Evolutionary conservation across 2,329 filamentous ascomycete species (phyloP).

Genomic region (Phialophora macrospora): DNA sequence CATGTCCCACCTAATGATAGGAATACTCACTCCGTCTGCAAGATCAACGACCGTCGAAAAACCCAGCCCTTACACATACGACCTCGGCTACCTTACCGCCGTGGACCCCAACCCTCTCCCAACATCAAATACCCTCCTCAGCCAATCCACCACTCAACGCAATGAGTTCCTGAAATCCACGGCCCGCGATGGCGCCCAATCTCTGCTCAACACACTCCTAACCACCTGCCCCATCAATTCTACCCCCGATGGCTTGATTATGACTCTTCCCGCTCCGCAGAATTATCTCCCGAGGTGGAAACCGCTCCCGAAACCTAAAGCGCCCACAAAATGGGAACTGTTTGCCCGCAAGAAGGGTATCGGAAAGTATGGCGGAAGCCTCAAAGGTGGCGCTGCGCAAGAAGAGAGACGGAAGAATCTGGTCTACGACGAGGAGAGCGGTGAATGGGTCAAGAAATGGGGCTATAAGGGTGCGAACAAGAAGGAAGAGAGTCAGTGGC

Average conservation of each 20-base stretch:
- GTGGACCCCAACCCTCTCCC: conserved; percentile 84
- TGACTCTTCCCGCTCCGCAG: conserved; percentile 69
- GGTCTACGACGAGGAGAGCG: conserved; percentile 79
- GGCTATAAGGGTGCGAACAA: conserved; percentile 92
- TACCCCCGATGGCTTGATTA: conserved; percentile 71
- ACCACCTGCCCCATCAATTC: conserved; percentile 81
- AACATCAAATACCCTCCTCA: conserved; percentile 52
- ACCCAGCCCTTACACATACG: conserved; percentile 88
- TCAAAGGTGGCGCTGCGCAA: conserved; percentile 64
- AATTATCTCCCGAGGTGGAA: conserved; percentile 81
- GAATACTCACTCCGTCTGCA: conserved; percentile 5
- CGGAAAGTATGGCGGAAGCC: conserved; percentile 70
- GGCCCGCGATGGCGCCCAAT: conserved; percentile 88
- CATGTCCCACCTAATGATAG: conserved; percentile 5
- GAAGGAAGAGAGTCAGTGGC: conserved; percentile 79
- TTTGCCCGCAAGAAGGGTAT: conserved; percentile 98
- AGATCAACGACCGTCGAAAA: conserved; percentile 65
- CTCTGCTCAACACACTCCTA: conserved; percentile 91
- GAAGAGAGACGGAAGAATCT: conserved; percentile 67
- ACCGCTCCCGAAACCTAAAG: conserved; percentile 78
- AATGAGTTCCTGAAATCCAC: conserved; percentile 73
- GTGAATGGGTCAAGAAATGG: conserved; percentile 93
- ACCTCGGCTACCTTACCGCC: conserved; percentile 83
- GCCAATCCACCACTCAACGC: conserved; percentile 47
- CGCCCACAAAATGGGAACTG: conserved; percentile 90